Base-by-base conservation (phyloP, 495 filamentous ascomycete genomes). In the Xanthoparmelia taractica region DNA sequence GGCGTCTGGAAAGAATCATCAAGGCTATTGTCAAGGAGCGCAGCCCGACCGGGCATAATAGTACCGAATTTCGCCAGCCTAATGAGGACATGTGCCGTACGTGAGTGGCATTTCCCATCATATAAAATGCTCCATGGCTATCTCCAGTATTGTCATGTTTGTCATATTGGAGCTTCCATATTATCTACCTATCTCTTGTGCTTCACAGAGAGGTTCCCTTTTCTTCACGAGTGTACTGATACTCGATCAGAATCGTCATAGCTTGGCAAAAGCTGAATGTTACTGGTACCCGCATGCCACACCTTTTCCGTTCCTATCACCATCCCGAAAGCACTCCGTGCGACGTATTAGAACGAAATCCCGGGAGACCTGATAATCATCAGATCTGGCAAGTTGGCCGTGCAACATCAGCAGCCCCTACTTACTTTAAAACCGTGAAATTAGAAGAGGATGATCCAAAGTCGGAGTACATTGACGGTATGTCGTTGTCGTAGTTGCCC, bases 391-490 rank as follows among this genome's bases (percentile, higher is more conserved):
- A 80, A 64, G 76, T 81, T 1, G 80, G 78, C 0, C 71, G 80
- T 15, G 80, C 80, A 18, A 82, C 80, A 1, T 76, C 75, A 10
- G 80, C 80, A 2, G 80, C 80, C 2, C 77, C 80, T 2, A 74
- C 78, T 40, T 82, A 78, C 66, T 83, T 83, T 67, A 73, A 80
- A 38, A 56, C 72, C 1, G 68, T 73, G 15, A 61, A 63, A 29
- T 38, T 74, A 33, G 61, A 60, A 23, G 59, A 63, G 12, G 66
- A 10, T 36, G 50, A 66, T 38, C 59, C 56, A 13, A 59, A 59
- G 23, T 61, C 47, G 13, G 59, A 66, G 59, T 67, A 62, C 33
- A 63, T 69, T 57, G 70, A 72, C 60, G 68, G 34, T 48, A 27
- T 4, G 45, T 48, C 4, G 8, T 48, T 27, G 11, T 15, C 10